A percentile compares a stretch with the other conserved stretches of the same genome.
Conservation (phyloP, 805 yeast genomes). For the Saccharomycopsis malanga region DNA sequence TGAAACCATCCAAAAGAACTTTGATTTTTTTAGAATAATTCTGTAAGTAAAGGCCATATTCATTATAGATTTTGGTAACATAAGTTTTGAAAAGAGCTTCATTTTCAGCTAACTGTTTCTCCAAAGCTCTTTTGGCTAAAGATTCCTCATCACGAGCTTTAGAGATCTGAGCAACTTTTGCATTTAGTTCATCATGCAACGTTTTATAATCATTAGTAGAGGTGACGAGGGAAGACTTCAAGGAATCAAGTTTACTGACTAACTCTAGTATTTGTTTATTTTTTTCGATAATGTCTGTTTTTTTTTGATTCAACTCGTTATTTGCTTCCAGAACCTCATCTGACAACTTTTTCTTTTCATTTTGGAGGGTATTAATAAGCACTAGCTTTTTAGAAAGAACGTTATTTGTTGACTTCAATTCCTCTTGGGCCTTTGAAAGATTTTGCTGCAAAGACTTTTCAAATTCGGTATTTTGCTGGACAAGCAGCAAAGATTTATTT, state of each 20-base stretch:
- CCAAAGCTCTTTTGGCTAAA: background rate
- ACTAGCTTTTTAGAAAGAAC: background rate
- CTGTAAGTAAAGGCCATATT: conserved; percentile 1
- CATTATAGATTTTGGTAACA: conserved; percentile 4
- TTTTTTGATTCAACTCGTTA: background rate
- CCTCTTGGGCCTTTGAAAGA: background rate
- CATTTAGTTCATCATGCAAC: background rate
- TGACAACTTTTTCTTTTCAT: conserved; percentile 12
- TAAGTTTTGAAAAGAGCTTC: background rate
- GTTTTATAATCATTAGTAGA: background rate
- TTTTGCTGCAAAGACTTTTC: background rate
- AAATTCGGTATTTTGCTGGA: background rate
- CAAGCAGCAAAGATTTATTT: background rate
- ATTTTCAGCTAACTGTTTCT: background rate
- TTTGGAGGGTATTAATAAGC: conserved; percentile 11
- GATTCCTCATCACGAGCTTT: background rate
- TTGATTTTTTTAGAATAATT: background rate
- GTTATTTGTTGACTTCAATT: background rate
- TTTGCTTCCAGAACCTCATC: conserved; percentile 1
- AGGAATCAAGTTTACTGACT: background rate
- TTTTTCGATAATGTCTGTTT: background rate
- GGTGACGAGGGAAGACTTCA: background rate
- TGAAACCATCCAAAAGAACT: background rate
- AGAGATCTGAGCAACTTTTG: background rate
- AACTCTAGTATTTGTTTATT: conserved; percentile 2